A percentile compares a stretch with the other conserved stretches of the same genome.
Conservation (phyloP, 2,329 filamentous ascomycete species). For the Pseudogymnoascus sp. region DNA sequence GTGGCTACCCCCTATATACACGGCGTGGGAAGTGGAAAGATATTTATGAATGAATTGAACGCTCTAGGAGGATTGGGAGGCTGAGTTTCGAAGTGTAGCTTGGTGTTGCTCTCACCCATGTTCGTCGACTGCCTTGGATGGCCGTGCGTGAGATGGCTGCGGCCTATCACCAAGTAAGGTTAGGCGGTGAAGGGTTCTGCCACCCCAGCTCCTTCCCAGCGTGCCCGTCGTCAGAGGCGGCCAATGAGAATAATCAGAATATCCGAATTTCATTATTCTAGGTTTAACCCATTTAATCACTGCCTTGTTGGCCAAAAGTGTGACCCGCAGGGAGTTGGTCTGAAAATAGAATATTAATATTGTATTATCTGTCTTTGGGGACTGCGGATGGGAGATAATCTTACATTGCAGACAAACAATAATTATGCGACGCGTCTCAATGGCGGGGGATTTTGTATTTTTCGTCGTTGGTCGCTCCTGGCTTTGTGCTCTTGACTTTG, state of each 20-base stretch:
- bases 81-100: neutral
- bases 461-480: neutral
- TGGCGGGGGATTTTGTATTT: neutral
- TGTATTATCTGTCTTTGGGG: neutral
- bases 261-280: neutral
- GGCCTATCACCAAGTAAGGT: constrained; percentile 2
- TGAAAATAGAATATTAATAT: neutral
- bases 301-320: neutral
- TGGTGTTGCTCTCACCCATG: neutral
- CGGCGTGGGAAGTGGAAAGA: neutral
- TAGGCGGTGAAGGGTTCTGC: constrained; percentile 5
- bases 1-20: constrained; percentile 1
- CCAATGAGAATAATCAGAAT: constrained; percentile 7
- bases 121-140: constrained; percentile 3
- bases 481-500: neutral
- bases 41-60: constrained; percentile 1
- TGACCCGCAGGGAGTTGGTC: neutral
- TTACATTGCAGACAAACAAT: neutral
- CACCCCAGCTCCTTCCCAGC: neutral
- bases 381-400: neutral
- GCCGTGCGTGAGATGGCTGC: constrained; percentile 2
- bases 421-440: neutral
- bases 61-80: neutral
- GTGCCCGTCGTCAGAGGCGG: neutral
- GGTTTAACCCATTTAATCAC: neutral